Evolutionary conservation across 768 basidiomycete genomes (phyloP).

Genomic region (Tricholoma sp.): DNA sequence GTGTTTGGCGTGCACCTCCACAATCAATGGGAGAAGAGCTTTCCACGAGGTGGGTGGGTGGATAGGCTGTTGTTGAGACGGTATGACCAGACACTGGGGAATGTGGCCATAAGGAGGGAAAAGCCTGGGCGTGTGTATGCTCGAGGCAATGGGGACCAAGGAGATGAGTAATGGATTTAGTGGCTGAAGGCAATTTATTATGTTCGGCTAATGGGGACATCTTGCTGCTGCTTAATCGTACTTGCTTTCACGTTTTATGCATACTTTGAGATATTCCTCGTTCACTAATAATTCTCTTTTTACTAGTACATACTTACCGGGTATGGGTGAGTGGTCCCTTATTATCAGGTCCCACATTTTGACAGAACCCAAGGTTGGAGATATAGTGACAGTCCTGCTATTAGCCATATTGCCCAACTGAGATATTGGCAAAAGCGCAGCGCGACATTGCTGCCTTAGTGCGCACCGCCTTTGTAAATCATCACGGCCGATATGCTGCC

Average conservation of each 20-base stretch:
- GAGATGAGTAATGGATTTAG: constrained; percentile 1
- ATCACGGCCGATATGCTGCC: background rate
- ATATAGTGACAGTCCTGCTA: background rate
- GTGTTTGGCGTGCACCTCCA: constrained; percentile 91
- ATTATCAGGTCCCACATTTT: background rate
- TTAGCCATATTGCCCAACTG: background rate
- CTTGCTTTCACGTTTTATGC: background rate
- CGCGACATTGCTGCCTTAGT: background rate
- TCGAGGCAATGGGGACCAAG: background rate
- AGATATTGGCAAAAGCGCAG: background rate
- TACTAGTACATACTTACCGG: background rate
- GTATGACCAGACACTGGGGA: constrained; percentile 43
- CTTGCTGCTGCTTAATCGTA: constrained; percentile 7
- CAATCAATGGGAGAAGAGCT: constrained; percentile 92
- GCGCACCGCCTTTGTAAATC: background rate
- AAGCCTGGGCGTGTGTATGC: background rate
- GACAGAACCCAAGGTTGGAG: background rate
- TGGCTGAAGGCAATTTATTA: background rate
- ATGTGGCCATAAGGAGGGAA: constrained; percentile 1
- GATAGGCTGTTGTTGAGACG: constrained; percentile 65
- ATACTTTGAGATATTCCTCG: background rate
- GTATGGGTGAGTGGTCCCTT: background rate
- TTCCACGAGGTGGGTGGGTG: constrained; percentile 84
- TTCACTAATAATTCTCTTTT: background rate
- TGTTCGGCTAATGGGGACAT: constrained; percentile 8